phyloP scores from a whole-genome alignment of 2,329 filamentous ascomycete species.

The Fusarium sp. region DNA sequence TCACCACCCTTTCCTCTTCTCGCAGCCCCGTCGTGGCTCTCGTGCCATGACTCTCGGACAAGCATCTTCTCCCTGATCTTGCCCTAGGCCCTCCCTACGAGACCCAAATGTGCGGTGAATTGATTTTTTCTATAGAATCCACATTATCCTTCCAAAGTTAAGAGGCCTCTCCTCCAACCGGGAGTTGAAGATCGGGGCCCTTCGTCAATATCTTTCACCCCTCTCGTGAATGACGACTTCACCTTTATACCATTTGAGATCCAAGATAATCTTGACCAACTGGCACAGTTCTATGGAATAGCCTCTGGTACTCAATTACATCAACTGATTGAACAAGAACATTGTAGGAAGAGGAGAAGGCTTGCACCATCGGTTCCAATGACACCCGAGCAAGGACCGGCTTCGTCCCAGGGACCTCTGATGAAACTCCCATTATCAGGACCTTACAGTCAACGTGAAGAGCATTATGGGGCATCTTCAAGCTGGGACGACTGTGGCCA shows the following conservation, averaged over 20 bases:
- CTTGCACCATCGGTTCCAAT: constrained; percentile 45
- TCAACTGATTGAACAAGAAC: constrained; percentile 37
- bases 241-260: constrained; percentile 40
- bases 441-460: constrained; percentile 34
- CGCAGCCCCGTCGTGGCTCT: constrained; percentile 39
- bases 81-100: constrained; percentile 35
- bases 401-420: constrained; percentile 41
- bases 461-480: constrained; percentile 33
- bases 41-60: constrained; percentile 42
- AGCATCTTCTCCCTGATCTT: constrained; percentile 41
- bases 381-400: constrained; percentile 36
- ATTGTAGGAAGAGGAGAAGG: constrained; percentile 47
- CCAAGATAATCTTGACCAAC: constrained; percentile 41
- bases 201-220: constrained; percentile 32
- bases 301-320: constrained; percentile 46
- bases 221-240: constrained; percentile 37
- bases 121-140: constrained; percentile 50
- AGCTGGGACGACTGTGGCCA: constrained; percentile 37
- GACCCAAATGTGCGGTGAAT: constrained; percentile 50
- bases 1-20: constrained; percentile 38
- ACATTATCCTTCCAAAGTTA: constrained; percentile 41
- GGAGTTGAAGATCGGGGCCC: constrained; percentile 37
- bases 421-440: constrained; percentile 45
- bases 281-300: constrained; percentile 45
- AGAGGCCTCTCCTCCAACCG: constrained; percentile 42